Conservation (phyloP, 176 grass and related monocot genomes). For the Oryza glumipatula region DNA sequence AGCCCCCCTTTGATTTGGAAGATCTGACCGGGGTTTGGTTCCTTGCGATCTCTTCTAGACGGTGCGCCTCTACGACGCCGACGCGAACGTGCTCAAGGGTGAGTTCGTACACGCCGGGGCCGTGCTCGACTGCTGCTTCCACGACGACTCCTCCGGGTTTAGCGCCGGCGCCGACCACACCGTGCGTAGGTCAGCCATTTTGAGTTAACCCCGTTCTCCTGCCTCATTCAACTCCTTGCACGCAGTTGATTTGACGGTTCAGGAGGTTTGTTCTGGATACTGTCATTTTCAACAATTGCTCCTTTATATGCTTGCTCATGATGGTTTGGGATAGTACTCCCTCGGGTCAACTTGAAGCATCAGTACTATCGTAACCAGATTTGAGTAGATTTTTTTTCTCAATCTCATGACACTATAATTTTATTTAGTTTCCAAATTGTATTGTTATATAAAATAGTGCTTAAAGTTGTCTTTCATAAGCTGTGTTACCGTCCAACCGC, state of each 20-base stretch:
- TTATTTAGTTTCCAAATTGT: neutral
- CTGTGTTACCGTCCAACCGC: neutral
- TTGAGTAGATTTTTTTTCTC: neutral
- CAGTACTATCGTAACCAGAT: neutral
- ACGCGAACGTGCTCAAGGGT: conserved; percentile 69
- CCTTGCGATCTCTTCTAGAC: conserved; percentile 43
- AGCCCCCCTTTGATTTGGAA: conserved; percentile 18
- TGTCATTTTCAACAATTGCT: neutral
- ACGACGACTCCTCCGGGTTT: conserved; percentile 91
- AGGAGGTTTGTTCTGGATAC: neutral
- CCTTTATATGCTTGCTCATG: too few relatives aligned
- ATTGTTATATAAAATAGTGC: neutral
- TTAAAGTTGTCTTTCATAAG: neutral
- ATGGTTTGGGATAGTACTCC: neutral
- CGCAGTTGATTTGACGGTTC: neutral
- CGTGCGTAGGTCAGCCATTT: conserved; percentile 66
- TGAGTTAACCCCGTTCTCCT: neutral
- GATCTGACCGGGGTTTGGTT: conserved; percentile 27
- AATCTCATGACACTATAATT: neutral
- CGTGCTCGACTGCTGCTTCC: conserved; percentile 97
- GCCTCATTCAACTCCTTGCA: neutral
- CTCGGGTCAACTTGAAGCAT: neutral
- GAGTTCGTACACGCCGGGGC: conserved; percentile 82
- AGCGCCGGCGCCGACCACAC: conserved; percentile 76
- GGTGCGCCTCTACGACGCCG: conserved; percentile 86